Conservation (phyloP, 148 eudicot species). For the Amaranthus hypochondriacus region DNA sequence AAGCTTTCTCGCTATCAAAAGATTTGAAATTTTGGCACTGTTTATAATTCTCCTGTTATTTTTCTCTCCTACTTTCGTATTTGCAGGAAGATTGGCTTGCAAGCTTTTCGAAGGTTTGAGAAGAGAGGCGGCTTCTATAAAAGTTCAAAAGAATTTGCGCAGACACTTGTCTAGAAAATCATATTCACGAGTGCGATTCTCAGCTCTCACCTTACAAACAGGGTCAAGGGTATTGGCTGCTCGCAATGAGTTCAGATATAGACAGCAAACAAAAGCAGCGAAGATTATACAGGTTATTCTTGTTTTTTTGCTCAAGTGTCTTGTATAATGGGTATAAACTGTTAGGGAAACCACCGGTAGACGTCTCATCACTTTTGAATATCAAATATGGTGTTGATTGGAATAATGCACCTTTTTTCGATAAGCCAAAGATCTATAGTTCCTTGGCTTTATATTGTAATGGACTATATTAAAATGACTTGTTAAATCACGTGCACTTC, state of each 20-base stretch:
- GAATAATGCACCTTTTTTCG: no score
- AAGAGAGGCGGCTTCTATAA: conserved; percentile 68
- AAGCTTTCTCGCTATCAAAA: neutral
- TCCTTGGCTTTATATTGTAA: no score
- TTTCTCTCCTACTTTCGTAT: conserved; percentile 4
- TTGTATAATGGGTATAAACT: neutral
- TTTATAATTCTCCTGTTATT: conserved; percentile 16
- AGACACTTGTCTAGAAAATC: conserved; percentile 59
- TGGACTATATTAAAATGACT: no score
- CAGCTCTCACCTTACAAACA: conserved; percentile 62
- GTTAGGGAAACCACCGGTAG: no score
- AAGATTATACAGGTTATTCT: conserved; percentile 56
- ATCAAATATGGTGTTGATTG: no score
- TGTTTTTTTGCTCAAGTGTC: conserved; percentile 10
- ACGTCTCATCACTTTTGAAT: no score
- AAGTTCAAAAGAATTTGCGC: conserved; percentile 62
- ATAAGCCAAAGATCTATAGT: no score
- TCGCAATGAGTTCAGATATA: conserved; percentile 61
- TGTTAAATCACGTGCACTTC: no score
- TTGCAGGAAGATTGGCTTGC: conserved; percentile 67
- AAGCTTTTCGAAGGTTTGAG: conserved; percentile 50
- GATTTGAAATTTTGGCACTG: neutral
- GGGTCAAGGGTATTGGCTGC: conserved; percentile 65
- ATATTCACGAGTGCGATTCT: conserved; percentile 38
- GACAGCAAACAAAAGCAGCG: conserved; percentile 60